Evolutionary conservation across 2,329 filamentous ascomycete genomes (phyloP).

Genomic region (Fusarium keratoplasticum): DNA sequence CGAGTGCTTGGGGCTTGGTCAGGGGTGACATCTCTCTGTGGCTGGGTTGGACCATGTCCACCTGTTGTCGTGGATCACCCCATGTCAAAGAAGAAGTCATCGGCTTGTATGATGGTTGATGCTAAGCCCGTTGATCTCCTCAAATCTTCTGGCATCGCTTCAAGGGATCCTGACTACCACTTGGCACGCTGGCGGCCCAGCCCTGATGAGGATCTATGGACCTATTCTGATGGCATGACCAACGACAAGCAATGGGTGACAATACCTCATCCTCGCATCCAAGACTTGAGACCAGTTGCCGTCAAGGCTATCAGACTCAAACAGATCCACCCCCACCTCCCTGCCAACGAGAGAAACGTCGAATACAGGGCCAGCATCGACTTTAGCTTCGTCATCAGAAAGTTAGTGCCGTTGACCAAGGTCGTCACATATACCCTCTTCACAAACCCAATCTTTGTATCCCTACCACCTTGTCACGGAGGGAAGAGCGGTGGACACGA

Average conservation of each 20-base stretch:
- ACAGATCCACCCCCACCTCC: not conserved
- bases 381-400: slow-evolving; percentile 12
- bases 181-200: not conserved
- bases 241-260: slow-evolving; percentile 2
- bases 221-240: not conserved
- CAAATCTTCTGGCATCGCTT: not conserved
- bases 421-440: slow-evolving; percentile 7
- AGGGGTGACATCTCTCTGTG: slow-evolving; percentile 2
- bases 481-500: not conserved
- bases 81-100: slow-evolving; percentile 2
- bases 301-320: slow-evolving; percentile 5
- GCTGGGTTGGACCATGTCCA: slow-evolving; percentile 21
- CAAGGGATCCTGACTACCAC: not conserved
- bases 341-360: not conserved
- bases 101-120: not conserved
- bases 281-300: slow-evolving; percentile 9
- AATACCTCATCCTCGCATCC: not conserved
- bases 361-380: slow-evolving; percentile 13
- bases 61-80: slow-evolving; percentile 6
- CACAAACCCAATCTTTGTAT: slow-evolving; percentile 10
- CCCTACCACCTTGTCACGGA: not conserved
- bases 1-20: slow-evolving; percentile 4
- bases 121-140: not conserved
- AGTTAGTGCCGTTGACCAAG: not conserved
- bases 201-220: not conserved